Evolutionary conservation across 2,329 filamentous ascomycete genomes (phyloP), one percentile per base, ranked within the genome.

Genomic region (Colletotrichum sansevieriae): DNA sequence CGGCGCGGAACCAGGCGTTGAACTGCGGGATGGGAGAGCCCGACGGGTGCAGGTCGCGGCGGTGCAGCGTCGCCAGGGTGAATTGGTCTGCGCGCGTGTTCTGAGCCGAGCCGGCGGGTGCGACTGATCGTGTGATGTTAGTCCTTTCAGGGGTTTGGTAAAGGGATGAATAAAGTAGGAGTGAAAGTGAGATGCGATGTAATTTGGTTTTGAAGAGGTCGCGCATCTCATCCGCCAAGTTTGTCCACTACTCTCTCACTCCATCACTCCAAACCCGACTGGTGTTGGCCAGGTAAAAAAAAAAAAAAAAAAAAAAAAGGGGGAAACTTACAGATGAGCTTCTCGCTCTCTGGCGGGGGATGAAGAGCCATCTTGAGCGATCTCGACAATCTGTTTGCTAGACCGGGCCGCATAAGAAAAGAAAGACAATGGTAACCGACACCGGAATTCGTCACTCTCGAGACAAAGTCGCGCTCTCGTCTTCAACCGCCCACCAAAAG

Each of bases 1-100:
- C 93, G 69, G 90, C 86, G 12, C 87, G 85, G 86, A 97, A 99
- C 96, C 96, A 99, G 70, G 82, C 79, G 83, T 97, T 88, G 84
- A 98, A 99, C 83, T 98, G 96, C 37, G 85, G 83, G 66, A 95
- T 88, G 0, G 96, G 96, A 63, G 86, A 86, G 22, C 47, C 59
- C 9, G 82, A 64, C 1, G 84, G 75, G 74, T 88, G 79, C 18
- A 97, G 88, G 76, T 93, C 87, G 1, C 79, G 74, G 54, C 83
- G 85, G 41, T 85, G 83, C 35, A 97, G 88, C 1, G 85, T 83
- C 73, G 87, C 88, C 62, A 78, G 80, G 57, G 87, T 89, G 84
- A 95, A 97, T 79, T 97, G 94, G 25, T 88, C 88, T 11, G 94
- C 93, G 78, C 92, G 92, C 2, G 84, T 82, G 61, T 87, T 82